Percentiles rank a stretch among this genome's conserved stretches.
Conservation (phyloP, 441 rosid genomes). For the Manihot esculenta region DNA sequence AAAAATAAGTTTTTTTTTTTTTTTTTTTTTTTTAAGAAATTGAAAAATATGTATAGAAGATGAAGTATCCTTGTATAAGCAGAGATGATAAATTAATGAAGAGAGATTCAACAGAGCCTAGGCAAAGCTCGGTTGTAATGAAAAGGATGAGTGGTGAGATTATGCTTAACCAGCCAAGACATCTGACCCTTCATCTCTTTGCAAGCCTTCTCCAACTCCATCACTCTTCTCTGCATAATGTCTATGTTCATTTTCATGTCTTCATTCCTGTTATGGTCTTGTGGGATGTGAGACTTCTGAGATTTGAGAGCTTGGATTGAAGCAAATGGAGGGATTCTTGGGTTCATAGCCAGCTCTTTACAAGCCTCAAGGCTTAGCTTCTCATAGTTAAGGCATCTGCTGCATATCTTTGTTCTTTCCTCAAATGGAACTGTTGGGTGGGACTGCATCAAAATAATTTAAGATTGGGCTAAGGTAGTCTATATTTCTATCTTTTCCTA, state of each 20-base stretch:
- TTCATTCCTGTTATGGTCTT: conserved; percentile 23
- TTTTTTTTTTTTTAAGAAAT: too few relatives aligned
- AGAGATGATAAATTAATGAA: too few relatives aligned
- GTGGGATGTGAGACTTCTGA: conserved; percentile 36
- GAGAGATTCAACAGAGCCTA: conserved; percentile 12
- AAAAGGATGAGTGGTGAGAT: not conserved
- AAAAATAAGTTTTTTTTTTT: not conserved
- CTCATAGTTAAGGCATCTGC: conserved; percentile 60
- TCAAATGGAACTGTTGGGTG: conserved; percentile 56
- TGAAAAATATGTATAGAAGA: not conserved
- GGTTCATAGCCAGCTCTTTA: conserved; percentile 74
- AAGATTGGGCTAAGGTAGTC: too few relatives aligned
- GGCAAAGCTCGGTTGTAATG: not conserved
- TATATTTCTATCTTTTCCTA: too few relatives aligned
- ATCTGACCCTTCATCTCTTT: conserved; percentile 57
- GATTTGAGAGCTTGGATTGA: conserved; percentile 67
- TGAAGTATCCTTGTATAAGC: not conserved
- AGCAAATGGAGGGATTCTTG: conserved; percentile 66
- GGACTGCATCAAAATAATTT: too few relatives aligned
- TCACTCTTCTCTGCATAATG: conserved; percentile 49
- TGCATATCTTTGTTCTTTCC: conserved; percentile 59
- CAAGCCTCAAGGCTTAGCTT: conserved; percentile 66
- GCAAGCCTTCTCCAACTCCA: conserved; percentile 52
- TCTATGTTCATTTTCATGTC: conserved; percentile 36
- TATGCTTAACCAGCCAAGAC: conserved; percentile 38